Percentiles rank a stretch among this genome's conserved stretches.
Conservation (phyloP, 2,329 filamentous ascomycete species). For the Lachnellula arida region DNA sequence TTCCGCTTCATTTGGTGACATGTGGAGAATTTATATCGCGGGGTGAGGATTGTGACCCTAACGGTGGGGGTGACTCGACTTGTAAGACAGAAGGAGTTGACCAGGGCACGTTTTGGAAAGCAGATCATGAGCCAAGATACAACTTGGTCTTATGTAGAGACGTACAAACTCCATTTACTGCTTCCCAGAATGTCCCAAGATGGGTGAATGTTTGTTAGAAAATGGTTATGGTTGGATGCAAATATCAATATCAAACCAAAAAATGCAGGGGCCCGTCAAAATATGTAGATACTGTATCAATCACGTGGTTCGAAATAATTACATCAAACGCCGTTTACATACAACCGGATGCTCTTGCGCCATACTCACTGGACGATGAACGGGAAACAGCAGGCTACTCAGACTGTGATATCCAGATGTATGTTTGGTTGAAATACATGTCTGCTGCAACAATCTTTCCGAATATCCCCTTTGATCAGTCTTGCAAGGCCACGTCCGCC, state of each 20-base stretch:
- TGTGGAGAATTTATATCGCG: conserved; percentile 12
- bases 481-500: conserved; percentile 7
- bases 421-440: neutral
- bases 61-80: conserved; percentile 15
- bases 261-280: no score
- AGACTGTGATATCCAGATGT: neutral
- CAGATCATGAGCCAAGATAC: neutral
- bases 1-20: conserved; percentile 27
- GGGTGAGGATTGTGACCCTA: conserved; percentile 13
- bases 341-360: neutral
- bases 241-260: no score
- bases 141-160: neutral
- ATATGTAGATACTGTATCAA: no score
- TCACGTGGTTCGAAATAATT: no score
- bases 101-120: conserved; percentile 2
- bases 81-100: conserved; percentile 4
- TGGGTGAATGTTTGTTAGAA: no score
- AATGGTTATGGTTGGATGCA: no score
- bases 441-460: neutral
- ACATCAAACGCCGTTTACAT: no score
- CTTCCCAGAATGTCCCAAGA: no score
- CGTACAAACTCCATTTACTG: no score
- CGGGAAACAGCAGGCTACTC: neutral
- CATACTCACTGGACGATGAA: neutral
- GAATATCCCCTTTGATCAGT: conserved; percentile 1